Percentiles rank a stretch among this genome's conserved stretches.
phyloP scores from a whole-genome alignment of 2,329 filamentous ascomycete genomes.

The Arthrobotrys iridis region DNA sequence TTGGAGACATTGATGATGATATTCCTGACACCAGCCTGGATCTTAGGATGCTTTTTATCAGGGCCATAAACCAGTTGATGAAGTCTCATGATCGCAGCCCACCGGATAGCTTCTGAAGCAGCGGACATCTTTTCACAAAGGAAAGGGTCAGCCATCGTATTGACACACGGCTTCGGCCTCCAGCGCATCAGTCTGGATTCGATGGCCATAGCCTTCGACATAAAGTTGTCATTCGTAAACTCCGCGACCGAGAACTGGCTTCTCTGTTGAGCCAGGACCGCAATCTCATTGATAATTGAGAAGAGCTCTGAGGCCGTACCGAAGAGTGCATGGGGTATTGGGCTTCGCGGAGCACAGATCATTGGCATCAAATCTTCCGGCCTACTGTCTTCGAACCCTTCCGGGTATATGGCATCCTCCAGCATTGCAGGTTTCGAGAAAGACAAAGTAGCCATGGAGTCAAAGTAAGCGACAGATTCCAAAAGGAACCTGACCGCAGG shows the following conservation, averaged over 20 bases:
- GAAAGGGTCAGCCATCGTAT: conserved; percentile 36
- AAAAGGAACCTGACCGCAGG: conserved; percentile 51
- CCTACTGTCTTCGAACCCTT: conserved; percentile 34
- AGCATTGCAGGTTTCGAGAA: conserved; percentile 54
- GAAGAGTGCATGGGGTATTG: conserved; percentile 53
- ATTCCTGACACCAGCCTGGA: conserved; percentile 48
- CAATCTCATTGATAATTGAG: conserved; percentile 55
- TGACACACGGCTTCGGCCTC: conserved; percentile 43
- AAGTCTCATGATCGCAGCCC: conserved; percentile 53
- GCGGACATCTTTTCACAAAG: conserved; percentile 53
- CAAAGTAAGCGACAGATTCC: conserved; percentile 54
- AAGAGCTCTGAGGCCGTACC: conserved; percentile 53
- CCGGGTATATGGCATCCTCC: conserved; percentile 50
- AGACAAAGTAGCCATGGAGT: conserved; percentile 54
- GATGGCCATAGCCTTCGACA: conserved; percentile 45
- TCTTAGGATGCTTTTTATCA: conserved; percentile 46
- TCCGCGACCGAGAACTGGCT: conserved; percentile 18
- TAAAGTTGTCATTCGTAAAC: conserved; percentile 31
- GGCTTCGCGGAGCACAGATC: conserved; percentile 45
- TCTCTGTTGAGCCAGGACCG: conserved; percentile 50
- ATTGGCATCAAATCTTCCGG: conserved; percentile 41
- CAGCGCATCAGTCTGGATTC: conserved; percentile 49
- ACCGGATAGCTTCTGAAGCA: conserved; percentile 49
- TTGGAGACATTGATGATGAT: conserved; percentile 48
- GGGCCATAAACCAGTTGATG: conserved; percentile 52